Conservation (phyloP, 106 monocot species). For the Phalaenopsis equestris region DNA sequence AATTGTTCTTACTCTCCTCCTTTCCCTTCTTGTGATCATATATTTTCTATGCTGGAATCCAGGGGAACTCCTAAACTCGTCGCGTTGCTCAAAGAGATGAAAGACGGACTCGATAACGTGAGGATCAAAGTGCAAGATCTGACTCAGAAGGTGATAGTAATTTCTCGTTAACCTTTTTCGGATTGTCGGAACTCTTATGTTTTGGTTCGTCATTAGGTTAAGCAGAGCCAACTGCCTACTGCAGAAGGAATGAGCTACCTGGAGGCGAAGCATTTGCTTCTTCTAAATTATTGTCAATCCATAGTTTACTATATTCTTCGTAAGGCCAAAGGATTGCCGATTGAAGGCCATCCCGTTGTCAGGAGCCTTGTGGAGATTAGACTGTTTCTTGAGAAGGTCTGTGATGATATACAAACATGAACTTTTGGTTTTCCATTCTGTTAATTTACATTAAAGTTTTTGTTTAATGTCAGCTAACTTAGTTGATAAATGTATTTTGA, state of each 20-base stretch:
- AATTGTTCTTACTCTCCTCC: not conserved
- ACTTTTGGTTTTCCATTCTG: not conserved
- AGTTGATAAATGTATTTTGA: no score
- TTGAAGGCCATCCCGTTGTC: conserved; percentile 69
- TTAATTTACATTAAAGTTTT: not conserved
- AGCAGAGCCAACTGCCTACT: conserved; percentile 57
- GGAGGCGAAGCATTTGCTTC: conserved; percentile 74
- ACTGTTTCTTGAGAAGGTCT: conserved; percentile 88
- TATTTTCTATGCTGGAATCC: conserved; percentile 1
- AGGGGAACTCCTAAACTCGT: conserved; percentile 54
- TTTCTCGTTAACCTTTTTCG: not conserved
- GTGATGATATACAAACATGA: not conserved
- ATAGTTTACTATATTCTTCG: conserved; percentile 80
- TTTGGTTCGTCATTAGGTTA: conserved; percentile 39
- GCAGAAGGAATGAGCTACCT: conserved; percentile 83
- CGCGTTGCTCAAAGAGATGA: conserved; percentile 62
- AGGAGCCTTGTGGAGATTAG: conserved; percentile 70
- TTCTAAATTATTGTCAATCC: conserved; percentile 71
- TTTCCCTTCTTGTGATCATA: not conserved
- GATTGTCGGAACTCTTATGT: not conserved
- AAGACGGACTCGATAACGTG: conserved; percentile 52
- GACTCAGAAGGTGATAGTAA: conserved; percentile 31
- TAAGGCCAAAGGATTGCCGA: conserved; percentile 72
- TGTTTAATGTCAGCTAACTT: not conserved
- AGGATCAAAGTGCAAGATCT: conserved; percentile 48